Base-by-base conservation (phyloP, 768 basidiomycete genomes). In the Tulasnella sp. region DNA sequence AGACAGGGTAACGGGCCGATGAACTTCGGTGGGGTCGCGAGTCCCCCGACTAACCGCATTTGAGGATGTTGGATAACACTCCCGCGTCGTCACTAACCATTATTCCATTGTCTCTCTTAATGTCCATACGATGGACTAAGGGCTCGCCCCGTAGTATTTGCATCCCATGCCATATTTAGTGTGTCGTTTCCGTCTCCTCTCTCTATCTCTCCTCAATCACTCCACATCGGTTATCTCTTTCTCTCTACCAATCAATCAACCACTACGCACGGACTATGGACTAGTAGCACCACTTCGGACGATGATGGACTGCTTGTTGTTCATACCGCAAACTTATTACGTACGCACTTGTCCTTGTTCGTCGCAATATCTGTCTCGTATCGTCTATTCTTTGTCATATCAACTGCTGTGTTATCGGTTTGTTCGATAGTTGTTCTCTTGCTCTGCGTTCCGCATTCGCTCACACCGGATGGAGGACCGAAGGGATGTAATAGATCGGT, bases 271-370 rank as follows among this genome's bases (percentile, higher is more conserved):
- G 62, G 62, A 68, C 62, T 68, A 68, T 68, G 62, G 62, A 68
- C 62, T 68, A 27, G 62, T 68, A 68, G 62, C 62, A 68, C 62
- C 62, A 68, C 62, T 14, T 36, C 31, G 62, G 62, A 68, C 62
- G 31, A 68, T 36, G 62, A 68, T 68, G 62, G 62, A 68, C 62
- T 68, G 62, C 62, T 68, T 68, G 62, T 68, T 68, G 62, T 68
- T 68, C 62, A 68, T 52, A 52, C 24, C 52, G 52, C 52, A 52
- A n/a, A 68, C 62, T 68, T 68, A 68, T 68, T 68, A 7, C 52
- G 52, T 52, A 52, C 52, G 52, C 52, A 52, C 52, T 14, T 68
- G 62, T 68, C 62, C 62, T 68, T 34, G 62, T 68, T 68, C 62
- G 62, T 68, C 31, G 62, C 62, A 68, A 68, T 68, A 68, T 68